These are phyloP conservation scores for Phytophthora uliginosa DNA, from an alignment of 352 stramenopile genomes.

Conservation along the genomic window DNA sequence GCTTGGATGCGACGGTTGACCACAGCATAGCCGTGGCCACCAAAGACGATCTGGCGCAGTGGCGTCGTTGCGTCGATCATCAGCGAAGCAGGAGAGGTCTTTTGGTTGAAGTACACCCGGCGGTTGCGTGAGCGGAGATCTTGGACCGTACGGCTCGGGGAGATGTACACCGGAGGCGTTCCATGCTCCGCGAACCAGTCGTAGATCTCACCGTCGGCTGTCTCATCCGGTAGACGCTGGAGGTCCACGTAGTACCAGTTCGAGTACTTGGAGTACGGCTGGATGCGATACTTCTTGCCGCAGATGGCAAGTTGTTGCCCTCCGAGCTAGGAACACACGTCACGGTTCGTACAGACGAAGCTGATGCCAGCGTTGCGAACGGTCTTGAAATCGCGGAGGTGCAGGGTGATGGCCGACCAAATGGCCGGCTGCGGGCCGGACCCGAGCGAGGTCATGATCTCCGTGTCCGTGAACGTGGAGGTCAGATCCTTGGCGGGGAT, in stretches of 20 bases:
- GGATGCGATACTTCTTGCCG: no score
- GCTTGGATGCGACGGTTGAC: not conserved
- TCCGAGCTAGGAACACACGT: conserved; percentile 49
- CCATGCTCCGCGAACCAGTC: conserved; percentile 1
- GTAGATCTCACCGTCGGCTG: conserved; percentile 4
- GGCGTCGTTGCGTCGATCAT: no score
- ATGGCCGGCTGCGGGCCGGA: not conserved
- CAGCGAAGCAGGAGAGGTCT: not conserved
- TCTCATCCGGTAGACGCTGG: not conserved
- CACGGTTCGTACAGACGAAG: not conserved
- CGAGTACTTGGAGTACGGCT: not conserved
- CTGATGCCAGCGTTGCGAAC: not conserved
- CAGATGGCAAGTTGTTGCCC: conserved; percentile 36
- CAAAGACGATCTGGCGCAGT: no score
- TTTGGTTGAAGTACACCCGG: conserved; percentile 5
- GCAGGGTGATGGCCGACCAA: not conserved
- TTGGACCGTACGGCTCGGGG: not conserved
- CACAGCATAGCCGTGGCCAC: not conserved
- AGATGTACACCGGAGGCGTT: not conserved
- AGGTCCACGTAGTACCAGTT: conserved; percentile 3
- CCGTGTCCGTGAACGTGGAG: not conserved
- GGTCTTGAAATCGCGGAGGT: not conserved
- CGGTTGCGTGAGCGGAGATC: not conserved
- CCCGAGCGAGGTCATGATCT: conserved; percentile 1
- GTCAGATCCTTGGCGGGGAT: not conserved